Base-by-base conservation (phyloP, 352 stramenopile genomes). In the Thalassiosira hispida region DNA sequence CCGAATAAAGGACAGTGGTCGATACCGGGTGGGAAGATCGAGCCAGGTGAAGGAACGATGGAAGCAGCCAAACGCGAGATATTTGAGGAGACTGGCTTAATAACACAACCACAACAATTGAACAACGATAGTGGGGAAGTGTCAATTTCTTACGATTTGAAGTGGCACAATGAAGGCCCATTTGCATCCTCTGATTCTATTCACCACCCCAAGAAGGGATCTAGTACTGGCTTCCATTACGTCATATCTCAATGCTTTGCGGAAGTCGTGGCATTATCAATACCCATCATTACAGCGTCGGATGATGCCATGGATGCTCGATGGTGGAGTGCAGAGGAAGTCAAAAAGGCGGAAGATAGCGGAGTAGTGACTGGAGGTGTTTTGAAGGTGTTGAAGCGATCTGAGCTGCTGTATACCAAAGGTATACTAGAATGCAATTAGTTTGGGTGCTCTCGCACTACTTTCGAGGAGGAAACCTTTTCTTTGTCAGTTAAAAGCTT, bases 191-290 rank as follows among this genome's bases (percentile, higher is more conserved):
- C 77, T 11, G 86, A 93, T 83, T 87, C 78, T 18, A 91, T 93
- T 64, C 35, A 83, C 59, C 38, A 73, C 51, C 18, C 27, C 5
- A 46, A 60, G 22, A 60, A 25, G 29, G 33, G 47, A 66, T 29
- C 29, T 40, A 63, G 20, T 75, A 44, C 11, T 35, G 25, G 14
- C 0, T 93, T 81, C 81, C 89, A 94, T 69, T 94, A 93, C 67
- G 69, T 92, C 14, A 94, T 94, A 79, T 83, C 85, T 12, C 86
- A 94, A 25, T 92, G 77, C 44, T 94, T 90, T 85, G 81, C 72
- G 20, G 73, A 88, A 40, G 6, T 85, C 8, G 55, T 51, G 35
- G 20, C 61, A 51, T 25, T 25, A 23, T 63, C 52, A 16, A 33
- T 65, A n/a, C 57, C 81, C 56, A 69, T 46, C 23, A 33, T 68